phyloP scores from a whole-genome alignment of 495 filamentous ascomycete species.

The Diplogelasinospora grovesii region DNA sequence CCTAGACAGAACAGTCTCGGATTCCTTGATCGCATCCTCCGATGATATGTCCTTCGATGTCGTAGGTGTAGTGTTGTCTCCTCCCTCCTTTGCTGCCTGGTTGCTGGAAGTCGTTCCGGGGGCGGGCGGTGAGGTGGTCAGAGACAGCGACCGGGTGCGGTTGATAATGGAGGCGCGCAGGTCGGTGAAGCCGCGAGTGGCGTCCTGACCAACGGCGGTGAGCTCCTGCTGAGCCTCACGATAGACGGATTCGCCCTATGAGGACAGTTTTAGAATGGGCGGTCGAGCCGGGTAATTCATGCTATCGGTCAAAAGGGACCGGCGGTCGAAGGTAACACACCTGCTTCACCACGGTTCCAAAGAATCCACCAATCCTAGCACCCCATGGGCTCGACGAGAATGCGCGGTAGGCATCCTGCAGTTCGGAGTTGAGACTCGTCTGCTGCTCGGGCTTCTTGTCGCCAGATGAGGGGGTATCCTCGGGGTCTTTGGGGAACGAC shows the following conservation, averaged over 20 bases:
- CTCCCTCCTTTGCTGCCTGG: conserved; percentile 17
- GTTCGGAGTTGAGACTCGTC: conserved; percentile 70
- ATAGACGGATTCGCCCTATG: conserved; percentile 79
- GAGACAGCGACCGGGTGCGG: conserved; percentile 66
- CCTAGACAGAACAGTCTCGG: conserved; percentile 74
- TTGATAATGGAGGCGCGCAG: conserved; percentile 61
- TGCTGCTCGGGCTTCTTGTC: conserved; percentile 43
- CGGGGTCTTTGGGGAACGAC: conserved; percentile 54
- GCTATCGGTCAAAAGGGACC: not conserved
- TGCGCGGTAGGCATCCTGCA: conserved; percentile 92
- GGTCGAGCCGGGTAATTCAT: too few relatives aligned
- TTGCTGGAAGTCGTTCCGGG: conserved; percentile 8
- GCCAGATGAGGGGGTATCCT: conserved; percentile 38
- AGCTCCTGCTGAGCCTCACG: conserved; percentile 78
- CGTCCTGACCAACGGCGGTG: conserved; percentile 68
- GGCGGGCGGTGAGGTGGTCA: conserved; percentile 37
- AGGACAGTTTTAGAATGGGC: not conserved
- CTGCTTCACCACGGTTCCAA: conserved; percentile 85
- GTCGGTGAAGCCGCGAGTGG: conserved; percentile 73
- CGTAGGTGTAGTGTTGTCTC: conserved; percentile 38
- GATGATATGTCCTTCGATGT: conserved; percentile 30
- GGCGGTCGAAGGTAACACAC: conserved; percentile 34
- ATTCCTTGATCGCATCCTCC: conserved; percentile 53
- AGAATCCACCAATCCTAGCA: conserved; percentile 75
- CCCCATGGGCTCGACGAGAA: conserved; percentile 91